phyloP scores from a whole-genome alignment of 176 grass and related monocot species.

The Areca catechu region DNA sequence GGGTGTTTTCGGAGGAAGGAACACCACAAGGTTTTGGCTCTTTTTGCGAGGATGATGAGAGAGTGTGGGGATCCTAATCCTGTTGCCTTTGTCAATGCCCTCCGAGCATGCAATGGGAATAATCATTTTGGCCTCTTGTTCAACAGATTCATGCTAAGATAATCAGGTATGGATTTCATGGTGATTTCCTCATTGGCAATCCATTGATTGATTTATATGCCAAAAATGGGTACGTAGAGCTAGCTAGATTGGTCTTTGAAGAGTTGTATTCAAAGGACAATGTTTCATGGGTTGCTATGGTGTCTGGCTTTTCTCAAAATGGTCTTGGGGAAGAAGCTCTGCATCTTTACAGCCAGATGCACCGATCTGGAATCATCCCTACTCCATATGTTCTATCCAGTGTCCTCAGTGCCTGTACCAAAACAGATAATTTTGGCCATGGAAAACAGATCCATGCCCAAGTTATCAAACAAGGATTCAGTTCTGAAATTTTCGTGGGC shows the following conservation, averaged over 20 bases:
- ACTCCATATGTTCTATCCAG: slow-evolving; percentile 57
- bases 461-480: slow-evolving; percentile 44
- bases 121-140: too few species aligned
- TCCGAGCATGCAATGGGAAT: too few species aligned
- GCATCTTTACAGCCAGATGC: slow-evolving; percentile 37
- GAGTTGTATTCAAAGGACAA: slow-evolving; percentile 43
- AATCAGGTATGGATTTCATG: too few species aligned
- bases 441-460: slow-evolving; percentile 49
- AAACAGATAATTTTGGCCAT: slow-evolving; percentile 28
- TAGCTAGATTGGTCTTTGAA: slow-evolving; percentile 38
- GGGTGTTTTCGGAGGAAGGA: too few species aligned
- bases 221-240: slow-evolving; percentile 29
- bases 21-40: too few species aligned
- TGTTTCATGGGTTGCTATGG: slow-evolving; percentile 63
- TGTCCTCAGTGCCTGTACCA: slow-evolving; percentile 51
- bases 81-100: too few species aligned
- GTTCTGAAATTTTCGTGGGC: slow-evolving; percentile 38
- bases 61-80: too few species aligned
- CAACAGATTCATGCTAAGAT: too few species aligned
- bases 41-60: too few species aligned
- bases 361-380: slow-evolving; percentile 19
- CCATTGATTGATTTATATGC: slow-evolving; percentile 29
- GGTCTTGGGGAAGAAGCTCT: slow-evolving; percentile 43
- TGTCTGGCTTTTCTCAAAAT: slow-evolving; percentile 45
- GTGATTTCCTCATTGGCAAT: too few species aligned